These are phyloP conservation scores for Medicago arabica DNA, from an alignment of 306 rosid species.

Conservation along the genomic window DNA sequence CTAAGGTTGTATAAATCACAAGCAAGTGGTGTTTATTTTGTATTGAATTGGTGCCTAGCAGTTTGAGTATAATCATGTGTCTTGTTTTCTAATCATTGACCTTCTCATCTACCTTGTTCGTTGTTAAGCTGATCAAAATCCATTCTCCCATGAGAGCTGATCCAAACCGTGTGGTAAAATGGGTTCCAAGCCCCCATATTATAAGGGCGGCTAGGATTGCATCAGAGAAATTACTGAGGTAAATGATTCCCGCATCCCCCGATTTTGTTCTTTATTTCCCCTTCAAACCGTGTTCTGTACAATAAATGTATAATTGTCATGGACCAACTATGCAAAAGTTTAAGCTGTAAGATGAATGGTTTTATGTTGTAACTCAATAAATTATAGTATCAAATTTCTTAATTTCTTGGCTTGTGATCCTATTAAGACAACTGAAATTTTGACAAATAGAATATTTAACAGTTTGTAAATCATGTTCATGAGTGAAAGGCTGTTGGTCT, in stretches of 20 bases:
- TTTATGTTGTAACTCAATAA: neutral
- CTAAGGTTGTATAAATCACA: conserved; percentile 1
- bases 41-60: conserved; percentile 23
- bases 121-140: conserved; percentile 84
- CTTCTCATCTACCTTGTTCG: conserved; percentile 35
- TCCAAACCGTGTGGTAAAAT: conserved; percentile 81
- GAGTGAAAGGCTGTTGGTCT: conserved; percentile 6
- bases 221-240: conserved; percentile 83
- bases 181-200: conserved; percentile 72
- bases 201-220: conserved; percentile 76
- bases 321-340: conserved; percentile 13
- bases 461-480: conserved; percentile 28
- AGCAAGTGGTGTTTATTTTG: conserved; percentile 12
- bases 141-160: conserved; percentile 97
- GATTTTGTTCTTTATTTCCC: neutral
- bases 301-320: neutral
- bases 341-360: neutral
- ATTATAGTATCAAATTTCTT: conserved; percentile 24
- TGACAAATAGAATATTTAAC: conserved; percentile 22
- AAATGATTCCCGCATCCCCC: conserved; percentile 9
- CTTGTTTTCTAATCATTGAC: conserved; percentile 24
- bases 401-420: conserved; percentile 22
- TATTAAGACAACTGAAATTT: conserved; percentile 29
- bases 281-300: neutral
- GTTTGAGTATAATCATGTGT: conserved; percentile 6